Evolutionary conservation across 2,329 filamentous ascomycete species (phyloP).

Genomic region (Neurospora sp.): DNA sequence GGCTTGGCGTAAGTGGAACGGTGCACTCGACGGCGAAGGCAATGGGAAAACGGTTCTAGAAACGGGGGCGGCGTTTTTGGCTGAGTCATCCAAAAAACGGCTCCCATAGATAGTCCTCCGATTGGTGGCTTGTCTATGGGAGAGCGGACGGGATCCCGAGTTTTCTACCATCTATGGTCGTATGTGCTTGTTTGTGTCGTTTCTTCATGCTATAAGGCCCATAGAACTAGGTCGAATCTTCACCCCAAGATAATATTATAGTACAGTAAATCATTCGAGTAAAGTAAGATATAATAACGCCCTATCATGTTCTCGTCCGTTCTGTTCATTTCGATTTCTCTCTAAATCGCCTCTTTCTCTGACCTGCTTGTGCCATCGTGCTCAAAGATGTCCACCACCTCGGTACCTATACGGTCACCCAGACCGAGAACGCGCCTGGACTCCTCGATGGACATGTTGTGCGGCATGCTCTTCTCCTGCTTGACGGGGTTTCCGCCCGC

Average conservation of each 20-base stretch:
- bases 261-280: background rate
- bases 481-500: background rate
- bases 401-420: background rate
- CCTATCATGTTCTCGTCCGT: background rate
- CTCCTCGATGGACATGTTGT: conserved; percentile 1
- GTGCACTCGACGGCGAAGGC: no score
- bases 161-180: no score
- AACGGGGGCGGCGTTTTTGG: no score
- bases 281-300: background rate
- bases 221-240: no score
- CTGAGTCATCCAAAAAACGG: no score
- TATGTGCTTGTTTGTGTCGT: no score
- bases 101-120: no score
- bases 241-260: background rate
- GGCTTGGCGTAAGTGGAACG: no score
- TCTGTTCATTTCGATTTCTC: background rate
- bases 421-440: background rate
- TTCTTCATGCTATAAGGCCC: no score
- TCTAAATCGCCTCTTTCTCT: background rate
- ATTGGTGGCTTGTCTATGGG: no score
- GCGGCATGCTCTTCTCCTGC: background rate
- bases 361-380: background rate
- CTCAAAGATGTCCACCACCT: background rate
- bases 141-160: no score
- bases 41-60: no score